A percentile compares a stretch with the other conserved stretches of the same genome.
Evolutionary conservation across 169 alveolate genomes (phyloP).

Genomic region (Plasmodium yoelii): DNA sequence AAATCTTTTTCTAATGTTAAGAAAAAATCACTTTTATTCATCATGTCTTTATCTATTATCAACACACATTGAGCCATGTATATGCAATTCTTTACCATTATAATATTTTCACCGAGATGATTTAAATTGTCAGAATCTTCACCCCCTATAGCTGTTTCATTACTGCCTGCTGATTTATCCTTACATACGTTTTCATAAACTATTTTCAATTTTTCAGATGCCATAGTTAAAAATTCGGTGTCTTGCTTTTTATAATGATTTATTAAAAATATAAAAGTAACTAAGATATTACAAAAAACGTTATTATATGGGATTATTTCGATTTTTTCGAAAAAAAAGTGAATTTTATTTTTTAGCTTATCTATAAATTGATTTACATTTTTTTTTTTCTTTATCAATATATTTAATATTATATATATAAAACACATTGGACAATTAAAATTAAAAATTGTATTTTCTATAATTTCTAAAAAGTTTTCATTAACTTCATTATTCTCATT

Average conservation of each 20-base stretch:
- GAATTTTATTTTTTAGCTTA: constrained; percentile 32
- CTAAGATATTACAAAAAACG: constrained; percentile 43
- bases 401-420: constrained; percentile 48
- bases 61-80: constrained; percentile 46
- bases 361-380: constrained; percentile 53
- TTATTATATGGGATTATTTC: constrained; percentile 31
- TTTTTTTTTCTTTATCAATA: constrained; percentile 48
- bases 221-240: constrained; percentile 19
- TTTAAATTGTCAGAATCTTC: neutral
- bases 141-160: neutral
- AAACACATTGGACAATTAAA: constrained; percentile 61
- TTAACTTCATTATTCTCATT: constrained; percentile 23
- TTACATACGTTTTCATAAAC: constrained; percentile 1
- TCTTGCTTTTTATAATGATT: constrained; percentile 38
- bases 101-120: neutral
- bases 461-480: constrained; percentile 26
- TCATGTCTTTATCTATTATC: constrained; percentile 25
- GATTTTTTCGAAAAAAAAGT: constrained; percentile 30
- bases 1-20: constrained; percentile 36
- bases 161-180: neutral
- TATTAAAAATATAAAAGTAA: constrained; percentile 51
- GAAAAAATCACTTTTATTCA: constrained; percentile 21
- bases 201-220: constrained; percentile 13
- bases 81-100: constrained; percentile 56
- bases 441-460: constrained; percentile 40